Evolutionary conservation across 2,329 filamentous ascomycete species (phyloP), one percentile per base, ranked within the genome.

Genomic region (Venturia aucupariae): DNA sequence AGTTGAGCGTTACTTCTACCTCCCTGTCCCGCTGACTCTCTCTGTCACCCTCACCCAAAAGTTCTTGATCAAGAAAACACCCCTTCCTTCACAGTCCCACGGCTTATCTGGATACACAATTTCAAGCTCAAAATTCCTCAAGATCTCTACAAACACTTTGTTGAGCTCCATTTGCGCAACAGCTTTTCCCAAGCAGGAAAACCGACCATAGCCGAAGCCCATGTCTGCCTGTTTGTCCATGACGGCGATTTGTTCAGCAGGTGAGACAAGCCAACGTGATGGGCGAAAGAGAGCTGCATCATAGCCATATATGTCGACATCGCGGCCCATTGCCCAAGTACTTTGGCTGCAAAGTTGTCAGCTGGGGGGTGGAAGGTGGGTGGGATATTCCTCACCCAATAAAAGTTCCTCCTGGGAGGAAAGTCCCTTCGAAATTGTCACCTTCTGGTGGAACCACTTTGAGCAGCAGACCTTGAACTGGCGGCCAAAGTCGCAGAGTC

Each of bases 281-380:
- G 81, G 81, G 1, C 77, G 74, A 70, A 81, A 83, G 3, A 74
- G 68, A 4, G 76, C 72, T 0, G 77, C 76, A 65, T 83, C 80
- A 4, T 41, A n/a, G 13, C 64, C 64, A n/a, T 51, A 65, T 17
- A 57, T 44, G 30, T 30, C 24, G 11, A 39, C 30, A 35, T 64
- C 35, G 44, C 64, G 64, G 19, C 59, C 41, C 13, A 65, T 3
- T 32, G 60, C 64, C 59, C 60, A 65, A 19, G 59, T 39, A 35
- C 51, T 61, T 46, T 61, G 55, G 24, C 63, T 62, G 22, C 8
- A 38, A n/a, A 10, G 24, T 24, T 19, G 11, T 62, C 19, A 62
- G 61, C 27, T n/a, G n/a, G n/a, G 6, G 32, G 22, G 35, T 39
- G 8, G 24, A 60, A 17, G n/a, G 15, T 30, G 42, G 19, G 30